Evolutionary conservation across 2,329 filamentous ascomycete genomes (phyloP).

Genomic region (Colletotrichum sidae): DNA sequence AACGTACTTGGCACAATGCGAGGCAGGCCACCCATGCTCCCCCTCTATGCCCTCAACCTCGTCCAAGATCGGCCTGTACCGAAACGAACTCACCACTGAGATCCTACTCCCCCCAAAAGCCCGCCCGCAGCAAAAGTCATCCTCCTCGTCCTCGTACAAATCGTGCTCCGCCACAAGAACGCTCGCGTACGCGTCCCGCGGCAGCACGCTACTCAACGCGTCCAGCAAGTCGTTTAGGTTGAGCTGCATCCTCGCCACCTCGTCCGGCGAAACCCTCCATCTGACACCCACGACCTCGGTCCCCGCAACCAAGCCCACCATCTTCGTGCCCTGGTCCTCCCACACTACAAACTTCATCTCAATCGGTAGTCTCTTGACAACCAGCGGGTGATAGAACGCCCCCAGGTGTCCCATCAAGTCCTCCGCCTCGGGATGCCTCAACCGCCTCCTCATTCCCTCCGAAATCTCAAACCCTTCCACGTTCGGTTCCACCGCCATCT

Average conservation of each 20-base stretch:
- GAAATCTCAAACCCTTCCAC: constrained; percentile 15
- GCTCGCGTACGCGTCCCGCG: constrained; percentile 68
- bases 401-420: constrained; percentile 52
- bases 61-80: constrained; percentile 68
- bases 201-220: constrained; percentile 63
- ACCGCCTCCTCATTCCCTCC: constrained; percentile 23
- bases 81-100: constrained; percentile 69
- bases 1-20: constrained; percentile 68
- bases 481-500: constrained; percentile 53
- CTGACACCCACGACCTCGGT: constrained; percentile 60
- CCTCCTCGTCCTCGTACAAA: constrained; percentile 73
- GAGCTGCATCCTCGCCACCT: constrained; percentile 61
- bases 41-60: constrained; percentile 51
- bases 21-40: constrained; percentile 72
- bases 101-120: constrained; percentile 75
- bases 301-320: constrained; percentile 58
- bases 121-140: constrained; percentile 74
- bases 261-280: constrained; percentile 59
- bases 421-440: constrained; percentile 41
- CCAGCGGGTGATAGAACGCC: constrained; percentile 65
- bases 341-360: constrained; percentile 61
- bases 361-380: constrained; percentile 56
- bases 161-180: constrained; percentile 71
- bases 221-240: constrained; percentile 73
- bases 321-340: constrained; percentile 44